A percentile compares a stretch with the other conserved stretches of the same genome.
phyloP scores from a whole-genome alignment of 495 filamentous ascomycete genomes.

The Melanomma pulvis-pyrius region DNA sequence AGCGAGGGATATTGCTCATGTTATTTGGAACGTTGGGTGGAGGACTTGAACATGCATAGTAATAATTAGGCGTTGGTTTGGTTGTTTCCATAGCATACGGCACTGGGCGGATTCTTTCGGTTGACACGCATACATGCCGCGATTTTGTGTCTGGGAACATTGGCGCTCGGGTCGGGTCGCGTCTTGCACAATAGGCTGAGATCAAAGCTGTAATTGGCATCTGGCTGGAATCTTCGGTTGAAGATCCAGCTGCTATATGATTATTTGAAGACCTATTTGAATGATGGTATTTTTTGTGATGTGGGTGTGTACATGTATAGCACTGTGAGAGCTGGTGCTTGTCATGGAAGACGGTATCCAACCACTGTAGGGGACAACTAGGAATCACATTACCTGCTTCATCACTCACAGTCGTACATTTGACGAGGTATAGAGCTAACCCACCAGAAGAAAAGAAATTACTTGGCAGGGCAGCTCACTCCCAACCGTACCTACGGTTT shows the following conservation, averaged over 20 bases:
- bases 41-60: constrained; percentile 44
- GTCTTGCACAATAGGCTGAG: background rate
- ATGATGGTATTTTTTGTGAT: background rate
- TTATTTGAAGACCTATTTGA: background rate
- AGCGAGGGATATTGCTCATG: constrained; percentile 90
- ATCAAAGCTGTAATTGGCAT: background rate
- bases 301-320: background rate
- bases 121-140: background rate
- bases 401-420: background rate
- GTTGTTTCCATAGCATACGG: constrained; percentile 7
- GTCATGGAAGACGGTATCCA: background rate
- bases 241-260: background rate
- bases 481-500: background rate
- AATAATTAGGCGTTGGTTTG: constrained; percentile 5
- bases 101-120: background rate
- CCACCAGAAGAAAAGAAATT: no score
- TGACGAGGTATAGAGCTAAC: no score
- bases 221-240: background rate
- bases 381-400: background rate
- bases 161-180: background rate
- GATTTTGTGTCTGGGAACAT: background rate
- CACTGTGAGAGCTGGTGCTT: background rate
- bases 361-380: background rate
- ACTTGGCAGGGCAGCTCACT: no score
- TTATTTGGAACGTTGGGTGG: constrained; percentile 99